phyloP scores from a whole-genome alignment of 805 yeast genomes.

The Hyphopichia homilentoma region DNA sequence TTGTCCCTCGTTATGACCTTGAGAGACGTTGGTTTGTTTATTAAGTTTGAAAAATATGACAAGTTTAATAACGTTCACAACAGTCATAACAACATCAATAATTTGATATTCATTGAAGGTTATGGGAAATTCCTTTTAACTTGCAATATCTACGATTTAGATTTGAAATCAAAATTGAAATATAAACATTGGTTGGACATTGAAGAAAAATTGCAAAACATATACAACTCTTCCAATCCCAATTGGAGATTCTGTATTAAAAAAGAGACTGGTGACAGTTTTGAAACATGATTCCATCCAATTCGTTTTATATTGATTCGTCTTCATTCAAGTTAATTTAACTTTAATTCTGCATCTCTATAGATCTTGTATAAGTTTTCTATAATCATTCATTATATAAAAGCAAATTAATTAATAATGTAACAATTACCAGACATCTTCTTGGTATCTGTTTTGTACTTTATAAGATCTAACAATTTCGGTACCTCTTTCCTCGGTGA shows the following conservation, averaged over 20 bases:
- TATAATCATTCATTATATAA: no score
- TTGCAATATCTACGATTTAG: constrained; percentile 46
- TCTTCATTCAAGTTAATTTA: no score
- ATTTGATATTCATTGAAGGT: constrained; percentile 19
- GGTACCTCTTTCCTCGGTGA: constrained; percentile 64
- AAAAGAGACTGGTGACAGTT: constrained; percentile 4
- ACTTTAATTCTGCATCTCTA: no score
- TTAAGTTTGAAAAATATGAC: constrained; percentile 33
- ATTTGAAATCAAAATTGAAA: constrained; percentile 42
- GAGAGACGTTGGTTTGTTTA: constrained; percentile 54
- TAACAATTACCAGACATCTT: constrained; percentile 84
- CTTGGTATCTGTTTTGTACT: constrained; percentile 87
- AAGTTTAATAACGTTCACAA: constrained; percentile 23
- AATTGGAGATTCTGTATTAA: constrained; percentile 27
- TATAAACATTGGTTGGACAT: constrained; percentile 44
- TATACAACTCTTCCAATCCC: constrained; percentile 28
- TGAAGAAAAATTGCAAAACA: constrained; percentile 33
- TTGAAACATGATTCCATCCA: background rate
- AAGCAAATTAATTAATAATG: no score
- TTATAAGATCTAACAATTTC: constrained; percentile 76
- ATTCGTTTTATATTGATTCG: background rate
- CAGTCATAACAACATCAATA: constrained; percentile 25
- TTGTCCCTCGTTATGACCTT: constrained; percentile 47
- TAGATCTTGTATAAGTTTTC: no score
- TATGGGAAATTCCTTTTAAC: constrained; percentile 26